Base-by-base conservation (phyloP, 1,284 basidiomycete species). In the Peniophora sp. region DNA sequence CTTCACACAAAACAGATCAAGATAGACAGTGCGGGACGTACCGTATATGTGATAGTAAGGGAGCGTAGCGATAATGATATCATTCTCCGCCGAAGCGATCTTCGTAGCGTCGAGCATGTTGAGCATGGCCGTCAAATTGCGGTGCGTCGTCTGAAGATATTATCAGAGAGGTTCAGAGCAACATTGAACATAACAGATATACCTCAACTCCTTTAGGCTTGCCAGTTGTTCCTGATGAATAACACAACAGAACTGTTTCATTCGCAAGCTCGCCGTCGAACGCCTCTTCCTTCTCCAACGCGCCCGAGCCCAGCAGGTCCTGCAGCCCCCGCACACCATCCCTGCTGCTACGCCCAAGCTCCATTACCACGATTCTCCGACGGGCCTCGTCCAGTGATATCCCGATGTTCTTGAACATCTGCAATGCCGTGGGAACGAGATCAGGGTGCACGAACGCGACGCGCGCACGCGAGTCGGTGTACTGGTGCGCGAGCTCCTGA, bases 21-120 rank as follows among this genome's bases (percentile, higher is more conserved):
- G 34, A 24, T 32, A 3, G 35, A 5, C 20, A 41, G 11, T 9
- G 35, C 35, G 48, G 45, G 6, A 54, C 67, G 41, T 53, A 75
- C 80, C 80, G 57, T 80, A 85, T 27, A 72, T 70, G 47, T 75
- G 73, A 52, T 64, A 76, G 55, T 77, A 79, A 1, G 81, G 80
- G 10, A 77, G 57, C 14, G 78, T 62, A 10, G 69, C 74, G 1
- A 75, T 55, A 36, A 69, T 60, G 2, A 64, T 62, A 52, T 75
- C 74, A 34, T 64, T 61, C 8, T 55, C 55, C 3, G 61, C 55
- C 12, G 57, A 50, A 25, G 71, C 16, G 16, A 20, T 16, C n/a
- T 41, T 61, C 2, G 57, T 55, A 1, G 56, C 51, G 9, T 55
- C 50, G 19, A 61, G 48, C 52, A 69, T 68, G 23, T 55, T 54